Evolutionary conservation across 140 eudicot genomes (phyloP), one percentile per base, ranked within the genome.

Genomic region (Flaveria floridana): DNA sequence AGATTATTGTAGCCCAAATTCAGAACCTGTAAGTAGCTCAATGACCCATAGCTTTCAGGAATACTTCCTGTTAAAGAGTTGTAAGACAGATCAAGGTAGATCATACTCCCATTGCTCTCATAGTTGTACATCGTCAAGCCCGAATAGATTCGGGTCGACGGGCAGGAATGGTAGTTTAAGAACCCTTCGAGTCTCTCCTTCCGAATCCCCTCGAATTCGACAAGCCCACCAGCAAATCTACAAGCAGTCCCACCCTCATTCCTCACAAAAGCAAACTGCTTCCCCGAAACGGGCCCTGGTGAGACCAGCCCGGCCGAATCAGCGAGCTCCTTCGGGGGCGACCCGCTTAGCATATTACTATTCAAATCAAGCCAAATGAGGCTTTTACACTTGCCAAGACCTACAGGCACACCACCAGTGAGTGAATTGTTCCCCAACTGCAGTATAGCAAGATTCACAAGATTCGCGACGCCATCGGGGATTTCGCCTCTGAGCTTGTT

Each of bases 231-330:
- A 3, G 97, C 96, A 66, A 92, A 92, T 74, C 96, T 79, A 72
- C 97, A 91, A 4, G 89, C 81, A 0, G 97, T 91, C 55, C 96
- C 97, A 0, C 97, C 97, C 37, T 91, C 97, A 46, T 91, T 91
- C 73, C 97, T 84, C 80, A 91, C 89, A 57, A 91, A 91, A 0
- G 96, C 97, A 65, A 91, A 91, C 84, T 91, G 96, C 65, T 88
- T 88, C 3, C 97, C 97, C 0, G 96, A 86, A 51, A 88, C 97
- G 0, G 79, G 83, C 46, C 96, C 97, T 3, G 97, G 96, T 2
- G 69, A 65, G 70, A 91, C 85, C 47, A 86, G 85, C 72, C 95
- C 93, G 10, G 96, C 78, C 59, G 89, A 84, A 46, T 82, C 68
- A 9, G 97, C 85, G 13, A 91, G 86, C 86, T 91, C 97, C 13